These are phyloP conservation scores for Monosporascus sp. DNA, from an alignment of 2,329 filamentous ascomycete genomes.

Conservation along the genomic window DNA sequence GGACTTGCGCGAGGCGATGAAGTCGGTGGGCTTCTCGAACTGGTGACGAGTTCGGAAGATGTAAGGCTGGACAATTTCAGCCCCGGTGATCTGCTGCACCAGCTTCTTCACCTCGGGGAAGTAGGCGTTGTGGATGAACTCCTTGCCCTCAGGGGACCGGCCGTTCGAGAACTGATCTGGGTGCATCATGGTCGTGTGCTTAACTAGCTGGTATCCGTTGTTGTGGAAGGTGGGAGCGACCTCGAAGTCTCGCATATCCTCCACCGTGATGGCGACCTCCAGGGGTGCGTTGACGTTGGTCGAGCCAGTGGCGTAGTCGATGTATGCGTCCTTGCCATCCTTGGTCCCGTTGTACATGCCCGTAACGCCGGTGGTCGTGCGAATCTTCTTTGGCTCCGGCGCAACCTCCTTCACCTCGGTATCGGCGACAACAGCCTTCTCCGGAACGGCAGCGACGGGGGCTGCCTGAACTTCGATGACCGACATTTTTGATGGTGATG, in stretches of 20 bases:
- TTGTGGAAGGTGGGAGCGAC: slow-evolving; percentile 12
- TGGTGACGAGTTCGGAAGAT: slow-evolving; percentile 23
- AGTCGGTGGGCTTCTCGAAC: slow-evolving; percentile 17
- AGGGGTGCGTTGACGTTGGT: slow-evolving; percentile 20
- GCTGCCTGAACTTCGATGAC: background rate
- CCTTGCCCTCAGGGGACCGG: slow-evolving; percentile 14
- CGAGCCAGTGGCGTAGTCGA: slow-evolving; percentile 20
- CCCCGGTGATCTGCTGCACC: slow-evolving; percentile 21
- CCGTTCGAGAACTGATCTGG: slow-evolving; percentile 21
- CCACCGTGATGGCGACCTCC: slow-evolving; percentile 20
- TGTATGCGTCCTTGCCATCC: slow-evolving; percentile 15
- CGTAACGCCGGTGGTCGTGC: background rate
- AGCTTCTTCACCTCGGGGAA: slow-evolving; percentile 21
- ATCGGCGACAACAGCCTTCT: background rate
- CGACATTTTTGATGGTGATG: background rate
- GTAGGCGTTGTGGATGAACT: slow-evolving; percentile 20
- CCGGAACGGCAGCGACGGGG: background rate
- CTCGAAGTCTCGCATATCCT: slow-evolving; percentile 18
- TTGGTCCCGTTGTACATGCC: slow-evolving; percentile 24
- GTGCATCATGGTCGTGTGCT: slow-evolving; percentile 18
- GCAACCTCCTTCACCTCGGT: background rate
- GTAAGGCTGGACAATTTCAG: slow-evolving; percentile 19
- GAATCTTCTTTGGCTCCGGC: background rate
- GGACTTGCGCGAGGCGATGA: slow-evolving; percentile 17
- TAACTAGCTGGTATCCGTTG: slow-evolving; percentile 20